Percentiles rank a stretch among this genome's conserved stretches.
phyloP scores from a whole-genome alignment of 768 basidiomycete genomes.

The Lactifluus subvellereus region DNA sequence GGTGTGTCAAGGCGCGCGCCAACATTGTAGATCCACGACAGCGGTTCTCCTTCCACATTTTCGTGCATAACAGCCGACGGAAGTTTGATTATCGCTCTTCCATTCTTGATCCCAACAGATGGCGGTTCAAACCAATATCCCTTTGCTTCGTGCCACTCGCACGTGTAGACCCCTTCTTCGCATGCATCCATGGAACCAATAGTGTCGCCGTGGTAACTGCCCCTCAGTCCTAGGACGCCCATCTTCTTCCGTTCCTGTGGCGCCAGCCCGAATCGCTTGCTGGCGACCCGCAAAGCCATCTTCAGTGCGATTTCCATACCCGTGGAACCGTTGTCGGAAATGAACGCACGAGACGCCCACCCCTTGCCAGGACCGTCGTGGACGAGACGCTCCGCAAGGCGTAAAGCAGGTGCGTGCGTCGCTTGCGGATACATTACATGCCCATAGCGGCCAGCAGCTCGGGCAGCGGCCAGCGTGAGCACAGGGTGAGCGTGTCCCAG shows the following conservation, averaged over 20 bases:
- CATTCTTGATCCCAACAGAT: slow-evolving; percentile 60
- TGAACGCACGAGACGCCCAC: slow-evolving; percentile 90
- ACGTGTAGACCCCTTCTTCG: slow-evolving; percentile 86
- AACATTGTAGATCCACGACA: slow-evolving; percentile 68
- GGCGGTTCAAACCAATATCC: slow-evolving; percentile 95
- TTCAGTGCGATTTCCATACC: slow-evolving; percentile 98
- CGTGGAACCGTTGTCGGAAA: slow-evolving; percentile 92
- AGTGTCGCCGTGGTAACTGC: slow-evolving; percentile 97
- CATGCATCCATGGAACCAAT: slow-evolving; percentile 97
- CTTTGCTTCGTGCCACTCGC: slow-evolving; percentile 92
- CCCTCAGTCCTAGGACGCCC: slow-evolving; percentile 80
- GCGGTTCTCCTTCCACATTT: slow-evolving; percentile 36
- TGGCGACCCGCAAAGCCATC: slow-evolving; percentile 82
- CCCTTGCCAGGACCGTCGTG: slow-evolving; percentile 72
- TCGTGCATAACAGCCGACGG: slow-evolving; percentile 41
- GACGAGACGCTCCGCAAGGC: slow-evolving; percentile 75
- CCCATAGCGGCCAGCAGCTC: slow-evolving; percentile 88
- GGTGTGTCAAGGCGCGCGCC: slow-evolving; percentile 48
- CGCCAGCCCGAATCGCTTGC: slow-evolving; percentile 36
- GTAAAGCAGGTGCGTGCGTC: slow-evolving; percentile 78
- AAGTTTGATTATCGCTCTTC: slow-evolving; percentile 47
- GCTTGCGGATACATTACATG: slow-evolving; percentile 96
- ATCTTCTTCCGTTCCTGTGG: slow-evolving; percentile 43
- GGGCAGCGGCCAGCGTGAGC: slow-evolving; percentile 80
- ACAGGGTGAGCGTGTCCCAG: slow-evolving; percentile 76